A percentile compares a stretch with the other conserved stretches of the same genome.
Evolutionary conservation across 352 stramenopile species (phyloP).

Genomic region (Pythium aristosporum): DNA sequence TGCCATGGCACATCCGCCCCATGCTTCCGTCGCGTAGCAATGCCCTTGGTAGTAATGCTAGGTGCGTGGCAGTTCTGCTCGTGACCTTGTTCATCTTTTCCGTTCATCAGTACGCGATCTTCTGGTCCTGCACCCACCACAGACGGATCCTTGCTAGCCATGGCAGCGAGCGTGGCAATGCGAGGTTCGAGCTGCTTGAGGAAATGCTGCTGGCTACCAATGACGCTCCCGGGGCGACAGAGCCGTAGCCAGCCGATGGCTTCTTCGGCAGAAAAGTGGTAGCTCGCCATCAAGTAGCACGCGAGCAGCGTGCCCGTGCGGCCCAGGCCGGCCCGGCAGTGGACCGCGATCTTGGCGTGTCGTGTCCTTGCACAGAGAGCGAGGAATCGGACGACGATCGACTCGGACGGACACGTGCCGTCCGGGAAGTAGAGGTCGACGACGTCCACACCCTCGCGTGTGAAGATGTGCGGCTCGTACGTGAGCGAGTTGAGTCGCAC

Average conservation of each 20-base stretch:
- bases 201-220: constrained; percentile 94
- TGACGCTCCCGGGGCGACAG: constrained; percentile 90
- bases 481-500: constrained; percentile 93
- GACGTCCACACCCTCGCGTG: constrained; percentile 81
- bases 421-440: constrained; percentile 93
- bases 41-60: constrained; percentile 7
- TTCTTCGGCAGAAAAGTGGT: constrained; percentile 89
- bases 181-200: constrained; percentile 65
- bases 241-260: constrained; percentile 93
- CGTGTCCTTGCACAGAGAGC: constrained; percentile 43
- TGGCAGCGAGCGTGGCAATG: not conserved
- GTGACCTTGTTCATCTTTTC: constrained; percentile 2
- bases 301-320: constrained; percentile 94
- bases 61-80: not conserved
- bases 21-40: constrained; percentile 10
- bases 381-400: constrained; percentile 76
- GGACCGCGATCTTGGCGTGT: constrained; percentile 86
- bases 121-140: too few relatives aligned
- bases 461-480: constrained; percentile 90
- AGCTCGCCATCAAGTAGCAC: constrained; percentile 94
- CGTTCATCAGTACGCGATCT: too few relatives aligned
- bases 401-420: constrained; percentile 80
- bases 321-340: constrained; percentile 96
- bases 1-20: too few relatives aligned
- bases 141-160: not conserved